These are phyloP conservation scores for Colletotrichum tropicicola DNA, from an alignment of 2,329 filamentous ascomycete species.

Conservation along the genomic window DNA sequence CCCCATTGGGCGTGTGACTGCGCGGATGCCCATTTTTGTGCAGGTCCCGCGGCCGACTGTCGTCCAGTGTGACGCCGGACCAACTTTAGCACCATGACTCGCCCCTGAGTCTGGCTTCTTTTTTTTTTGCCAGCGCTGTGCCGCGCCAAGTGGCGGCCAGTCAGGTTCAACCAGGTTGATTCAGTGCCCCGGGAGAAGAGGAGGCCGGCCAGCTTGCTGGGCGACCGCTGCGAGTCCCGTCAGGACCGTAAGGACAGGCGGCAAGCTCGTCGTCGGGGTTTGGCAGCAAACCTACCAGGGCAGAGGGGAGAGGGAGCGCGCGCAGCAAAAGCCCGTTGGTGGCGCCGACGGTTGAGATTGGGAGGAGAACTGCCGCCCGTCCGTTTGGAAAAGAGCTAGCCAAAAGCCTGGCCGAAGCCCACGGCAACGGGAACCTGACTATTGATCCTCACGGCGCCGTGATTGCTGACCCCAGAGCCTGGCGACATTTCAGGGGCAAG, in stretches of 20 bases:
- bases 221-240: not conserved
- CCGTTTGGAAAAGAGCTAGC: not conserved
- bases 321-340: conserved; percentile 18
- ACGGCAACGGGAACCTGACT: not conserved
- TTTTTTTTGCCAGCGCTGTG: conserved; percentile 13
- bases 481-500: conserved; percentile 12
- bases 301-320: not conserved
- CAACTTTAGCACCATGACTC: conserved; percentile 16
- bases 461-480: not conserved
- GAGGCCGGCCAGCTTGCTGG: not conserved
- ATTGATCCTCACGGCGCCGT: not conserved
- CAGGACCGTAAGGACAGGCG: not conserved
- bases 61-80: conserved; percentile 16
- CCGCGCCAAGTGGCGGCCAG: conserved; percentile 25
- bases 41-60: conserved; percentile 9
- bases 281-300: not conserved
- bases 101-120: conserved; percentile 16
- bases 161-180: conserved; percentile 6
- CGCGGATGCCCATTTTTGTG: conserved; percentile 3
- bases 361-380: conserved; percentile 1
- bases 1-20: conserved; percentile 8
- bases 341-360: conserved; percentile 12
- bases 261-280: not conserved
- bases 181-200: not conserved
- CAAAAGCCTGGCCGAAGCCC: not conserved